phyloP scores from a whole-genome alignment of 768 basidiomycete genomes.

The Suillus discolor region DNA sequence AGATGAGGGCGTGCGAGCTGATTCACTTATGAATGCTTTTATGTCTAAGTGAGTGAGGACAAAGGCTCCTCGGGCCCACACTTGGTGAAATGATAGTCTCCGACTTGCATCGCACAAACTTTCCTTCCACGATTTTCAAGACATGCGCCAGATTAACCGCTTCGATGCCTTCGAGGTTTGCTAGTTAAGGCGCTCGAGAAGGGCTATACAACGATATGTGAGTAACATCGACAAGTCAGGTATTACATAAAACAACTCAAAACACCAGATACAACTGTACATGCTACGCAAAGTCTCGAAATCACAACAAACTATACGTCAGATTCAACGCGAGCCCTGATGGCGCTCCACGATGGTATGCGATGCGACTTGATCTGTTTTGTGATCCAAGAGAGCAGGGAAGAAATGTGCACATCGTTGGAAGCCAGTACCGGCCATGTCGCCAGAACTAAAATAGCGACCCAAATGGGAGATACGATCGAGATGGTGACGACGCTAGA shows the following conservation, averaged over 20 bases:
- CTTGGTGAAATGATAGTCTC: neutral
- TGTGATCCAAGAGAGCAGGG: neutral
- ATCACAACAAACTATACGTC: neutral
- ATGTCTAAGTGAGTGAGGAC: too few relatives aligned
- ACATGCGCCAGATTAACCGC: neutral
- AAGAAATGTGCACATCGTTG: neutral
- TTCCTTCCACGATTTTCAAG: neutral
- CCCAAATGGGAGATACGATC: constrained; percentile 9
- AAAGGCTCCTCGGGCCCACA: neutral
- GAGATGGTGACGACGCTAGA: neutral
- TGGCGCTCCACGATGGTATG: neutral
- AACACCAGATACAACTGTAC: neutral
- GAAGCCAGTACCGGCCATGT: constrained; percentile 31
- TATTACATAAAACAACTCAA: neutral
- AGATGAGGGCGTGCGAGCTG: too few relatives aligned
- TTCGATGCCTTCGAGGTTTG: neutral
- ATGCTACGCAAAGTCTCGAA: neutral
- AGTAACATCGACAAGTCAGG: neutral
- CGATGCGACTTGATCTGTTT: neutral
- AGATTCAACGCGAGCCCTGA: neutral
- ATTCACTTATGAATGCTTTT: too few relatives aligned
- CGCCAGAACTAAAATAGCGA: neutral
- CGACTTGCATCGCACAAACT: neutral
- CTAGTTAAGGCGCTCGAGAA: neutral
- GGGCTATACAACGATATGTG: neutral